Percentiles rank a stretch among this genome's conserved stretches.
Conservation (phyloP, 2,329 filamentous ascomycete genomes). For the Fusarium fracticaudum region DNA sequence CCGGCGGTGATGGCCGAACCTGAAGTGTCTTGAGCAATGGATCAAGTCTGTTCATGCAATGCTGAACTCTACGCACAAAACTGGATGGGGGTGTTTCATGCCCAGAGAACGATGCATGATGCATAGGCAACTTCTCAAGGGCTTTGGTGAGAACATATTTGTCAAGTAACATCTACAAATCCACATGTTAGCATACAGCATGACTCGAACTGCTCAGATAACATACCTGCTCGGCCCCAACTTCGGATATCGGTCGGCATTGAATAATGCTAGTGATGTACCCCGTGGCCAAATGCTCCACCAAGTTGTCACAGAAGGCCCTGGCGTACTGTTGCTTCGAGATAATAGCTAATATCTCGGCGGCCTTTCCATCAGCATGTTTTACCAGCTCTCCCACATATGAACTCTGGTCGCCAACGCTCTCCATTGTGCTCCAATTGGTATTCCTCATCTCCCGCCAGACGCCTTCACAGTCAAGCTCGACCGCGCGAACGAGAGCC, state of each 20-base stretch:
- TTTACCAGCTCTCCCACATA: conserved; percentile 86
- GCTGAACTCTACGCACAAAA: conserved; percentile 87
- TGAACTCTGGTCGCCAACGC: conserved; percentile 90
- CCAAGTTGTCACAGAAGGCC: conserved; percentile 95
- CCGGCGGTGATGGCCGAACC: conserved; percentile 88
- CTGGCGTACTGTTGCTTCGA: conserved; percentile 94
- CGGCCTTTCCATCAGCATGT: conserved; percentile 75
- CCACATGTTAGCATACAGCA: conserved; percentile 35
- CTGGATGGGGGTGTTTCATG: conserved; percentile 59
- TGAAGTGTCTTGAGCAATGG: conserved; percentile 95
- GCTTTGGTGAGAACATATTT: conserved; percentile 89
- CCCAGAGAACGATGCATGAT: conserved; percentile 61
- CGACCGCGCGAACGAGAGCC: conserved; percentile 83
- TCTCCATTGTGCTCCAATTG: conserved; percentile 93
- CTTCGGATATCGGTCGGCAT: conserved; percentile 90
- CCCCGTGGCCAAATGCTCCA: conserved; percentile 82
- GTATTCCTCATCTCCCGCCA: conserved; percentile 99
- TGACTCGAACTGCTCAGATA: neutral
- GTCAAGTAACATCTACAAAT: conserved; percentile 85
- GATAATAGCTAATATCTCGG: conserved; percentile 79
- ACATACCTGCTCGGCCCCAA: conserved; percentile 86
- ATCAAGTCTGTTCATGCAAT: conserved; percentile 86
- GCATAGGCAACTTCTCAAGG: conserved; percentile 74
- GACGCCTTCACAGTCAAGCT: conserved; percentile 81
- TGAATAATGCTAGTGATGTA: conserved; percentile 88